Evolutionary conservation across 2,329 filamentous ascomycete genomes (phyloP).

Genomic region (Decorospora gaudefroyi): DNA sequence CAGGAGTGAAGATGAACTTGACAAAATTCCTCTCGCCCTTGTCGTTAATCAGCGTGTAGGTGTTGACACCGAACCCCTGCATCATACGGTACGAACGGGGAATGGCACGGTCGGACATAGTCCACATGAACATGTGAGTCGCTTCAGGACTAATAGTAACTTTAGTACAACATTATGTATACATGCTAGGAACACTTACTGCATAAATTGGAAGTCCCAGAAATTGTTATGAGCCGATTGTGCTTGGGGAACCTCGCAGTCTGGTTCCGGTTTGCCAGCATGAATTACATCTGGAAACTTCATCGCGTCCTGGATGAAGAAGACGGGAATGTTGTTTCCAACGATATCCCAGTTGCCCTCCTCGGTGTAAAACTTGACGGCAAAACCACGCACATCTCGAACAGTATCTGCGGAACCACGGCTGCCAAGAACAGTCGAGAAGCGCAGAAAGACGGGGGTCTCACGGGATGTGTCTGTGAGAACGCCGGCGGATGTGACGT

Average conservation of each 20-base stretch:
- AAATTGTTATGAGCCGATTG: slow-evolving; percentile 75
- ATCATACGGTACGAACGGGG: slow-evolving; percentile 81
- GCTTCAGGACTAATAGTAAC: no score
- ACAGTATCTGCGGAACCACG: slow-evolving; percentile 79
- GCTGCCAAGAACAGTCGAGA: slow-evolving; percentile 77
- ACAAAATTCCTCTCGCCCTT: slow-evolving; percentile 72
- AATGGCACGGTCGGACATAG: slow-evolving; percentile 74
- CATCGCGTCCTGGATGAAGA: slow-evolving; percentile 76
- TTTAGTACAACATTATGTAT: no score
- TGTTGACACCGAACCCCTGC: slow-evolving; percentile 85
- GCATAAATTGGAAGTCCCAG: slow-evolving; percentile 70
- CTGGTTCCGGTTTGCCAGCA: slow-evolving; percentile 69
- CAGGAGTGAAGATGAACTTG: slow-evolving; percentile 77
- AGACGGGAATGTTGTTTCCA: slow-evolving; percentile 75
- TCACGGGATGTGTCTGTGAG: slow-evolving; percentile 69
- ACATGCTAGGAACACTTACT: no score
- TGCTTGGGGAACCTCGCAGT: slow-evolving; percentile 72
- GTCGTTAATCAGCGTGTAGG: slow-evolving; percentile 69
- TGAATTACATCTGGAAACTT: slow-evolving; percentile 72
- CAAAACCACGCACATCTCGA: slow-evolving; percentile 81
- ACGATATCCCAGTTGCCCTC: slow-evolving; percentile 79
- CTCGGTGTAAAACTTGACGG: slow-evolving; percentile 75
- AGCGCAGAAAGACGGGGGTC: slow-evolving; percentile 71
- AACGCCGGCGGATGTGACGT: slow-evolving; percentile 66
- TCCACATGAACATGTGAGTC: slow-evolving; percentile 80